Base-by-base conservation (phyloP, 2,329 filamentous ascomycete genomes). In the Aspergillus amoenus region DNA sequence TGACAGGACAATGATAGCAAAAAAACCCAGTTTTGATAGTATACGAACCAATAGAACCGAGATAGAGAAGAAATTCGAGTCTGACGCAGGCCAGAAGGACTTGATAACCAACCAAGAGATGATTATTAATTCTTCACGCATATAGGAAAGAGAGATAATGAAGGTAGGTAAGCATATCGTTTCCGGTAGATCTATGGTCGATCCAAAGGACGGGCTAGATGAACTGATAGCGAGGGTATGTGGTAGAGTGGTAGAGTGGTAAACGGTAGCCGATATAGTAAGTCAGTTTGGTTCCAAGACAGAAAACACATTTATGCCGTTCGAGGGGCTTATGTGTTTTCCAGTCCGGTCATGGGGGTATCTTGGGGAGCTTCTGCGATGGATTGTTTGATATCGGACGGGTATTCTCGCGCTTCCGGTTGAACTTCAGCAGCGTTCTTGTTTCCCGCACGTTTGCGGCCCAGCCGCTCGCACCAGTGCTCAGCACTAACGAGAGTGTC, bases 401-500 rank as follows among this genome's bases (percentile, higher is more conserved):
- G 64, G 48, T 65, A 70, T 11, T 52, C 42, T 50, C 30, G 56
- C 40, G 63, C 41, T 17, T 61, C 57, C 21, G 58, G 58, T 44
- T 68, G 44, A 32, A 52, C 58, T 49, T 67, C 67, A 44, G 51
- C 61, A 22, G 58, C 46, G 39, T 64, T 48, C 61, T 66, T 67
- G 52, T 61, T 64, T 12, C 69, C 67, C 17, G 70, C 66, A 21
- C 70, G 73, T 41, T 78, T 74, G 37, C 81, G 79, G 11, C 89
- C 90, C 57, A 96, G 79, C 18, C 87, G 82, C 58, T 93, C 89
- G 63, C 93, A 90, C 94, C 94, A 97, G 65, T 88, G 86, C 74
- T 97, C 93, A 0, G 94, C 94, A 66, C 90, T 94, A 55, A 90
- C 84, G 52, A 97, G 89, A 0, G 94, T 97, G 52, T 91, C 89